A percentile compares a stretch with the other conserved stretches of the same genome.
Evolutionary conservation across 73 alveolate genomes (phyloP).

Genomic region (Breviolum minutum): DNA sequence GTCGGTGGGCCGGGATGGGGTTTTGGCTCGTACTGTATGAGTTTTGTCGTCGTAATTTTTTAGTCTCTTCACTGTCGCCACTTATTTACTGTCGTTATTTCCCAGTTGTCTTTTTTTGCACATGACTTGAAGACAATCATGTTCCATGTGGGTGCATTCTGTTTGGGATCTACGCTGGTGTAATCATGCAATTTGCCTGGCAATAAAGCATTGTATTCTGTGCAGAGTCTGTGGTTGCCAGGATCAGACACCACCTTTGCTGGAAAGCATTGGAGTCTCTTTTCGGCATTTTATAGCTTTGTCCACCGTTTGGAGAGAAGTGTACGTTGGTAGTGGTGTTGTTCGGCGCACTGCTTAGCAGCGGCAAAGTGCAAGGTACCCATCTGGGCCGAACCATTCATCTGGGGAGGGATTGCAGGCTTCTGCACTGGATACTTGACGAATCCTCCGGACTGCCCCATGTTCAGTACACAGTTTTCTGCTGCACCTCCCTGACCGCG

Average conservation of each 20-base stretch:
- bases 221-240: not conserved
- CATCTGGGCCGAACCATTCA: constrained; percentile 83
- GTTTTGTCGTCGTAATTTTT: too few relatives aligned
- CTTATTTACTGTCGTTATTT: too few relatives aligned
- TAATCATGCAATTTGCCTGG: not conserved
- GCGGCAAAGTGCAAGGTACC: constrained; percentile 36
- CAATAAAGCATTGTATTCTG: not conserved
- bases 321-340: too few relatives aligned
- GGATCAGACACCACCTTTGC: constrained; percentile 84
- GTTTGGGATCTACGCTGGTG: not conserved
- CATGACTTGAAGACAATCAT: not conserved
- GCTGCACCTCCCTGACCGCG: not conserved
- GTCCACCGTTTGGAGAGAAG: too few relatives aligned
- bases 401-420: constrained; percentile 89
- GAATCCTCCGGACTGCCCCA: constrained; percentile 78
- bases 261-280: constrained; percentile 56
- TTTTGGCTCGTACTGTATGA: too few relatives aligned
- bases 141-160: not conserved
- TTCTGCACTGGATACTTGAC: constrained; percentile 90
- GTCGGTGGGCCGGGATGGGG: too few relatives aligned
- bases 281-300: not conserved
- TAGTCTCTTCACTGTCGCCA: too few relatives aligned
- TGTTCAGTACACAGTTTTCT: not conserved
- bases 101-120: too few relatives aligned
- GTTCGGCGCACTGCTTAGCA: too few relatives aligned